Evolutionary conservation across 2,329 filamentous ascomycete genomes (phyloP), one percentile per base, ranked within the genome.

Genomic region (Sclerotinia trifoliorum): DNA sequence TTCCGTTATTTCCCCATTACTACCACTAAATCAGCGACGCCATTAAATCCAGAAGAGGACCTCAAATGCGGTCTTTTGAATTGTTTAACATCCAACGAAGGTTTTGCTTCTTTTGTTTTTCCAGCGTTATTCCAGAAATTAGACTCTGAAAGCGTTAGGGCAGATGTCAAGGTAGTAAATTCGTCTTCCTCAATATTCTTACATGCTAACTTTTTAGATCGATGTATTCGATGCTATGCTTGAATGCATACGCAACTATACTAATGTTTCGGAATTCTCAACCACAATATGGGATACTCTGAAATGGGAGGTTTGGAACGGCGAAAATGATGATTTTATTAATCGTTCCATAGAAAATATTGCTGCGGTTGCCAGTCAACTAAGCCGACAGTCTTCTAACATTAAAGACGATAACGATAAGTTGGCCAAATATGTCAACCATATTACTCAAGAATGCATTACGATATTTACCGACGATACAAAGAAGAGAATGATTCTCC

Each of bases 271-370:
- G 6, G 66, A 58, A 6, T 78, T 75, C 58, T 71, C 72, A 21
- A 35, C 60, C 5, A 74, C 75, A 57, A 69, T 78, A 26, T 78
- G 76, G 76, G 73, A 76, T 65, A 68, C 71, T 2, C 52, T 78
- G 21, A 78, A 78, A 65, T 78, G 74, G 61, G 76, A 78, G 56
- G 68, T 78, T 10, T 75, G 75, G 72, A 77, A 78, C 55, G 74
- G 75, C 6, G 72, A 74, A 48, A 74, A 75, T 44, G 75, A 75
- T 19, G 75, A 77, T 17, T 73, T 74, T 26, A 74, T 77, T 19
- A 48, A 70, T 42, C 72, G 71, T 26, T 73, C 76, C 21, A 55
- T 77, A 10, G 54, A 70, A 10, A 72, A 76, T 7, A 63, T 78
- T 17, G 66, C 69, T 26, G 68, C 69, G 11, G 68, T 77, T 7